Percentiles rank a stretch among this genome's conserved stretches.
Conservation (phyloP, 176 grass and related monocot genomes). For the Eleusine coracana region DNA sequence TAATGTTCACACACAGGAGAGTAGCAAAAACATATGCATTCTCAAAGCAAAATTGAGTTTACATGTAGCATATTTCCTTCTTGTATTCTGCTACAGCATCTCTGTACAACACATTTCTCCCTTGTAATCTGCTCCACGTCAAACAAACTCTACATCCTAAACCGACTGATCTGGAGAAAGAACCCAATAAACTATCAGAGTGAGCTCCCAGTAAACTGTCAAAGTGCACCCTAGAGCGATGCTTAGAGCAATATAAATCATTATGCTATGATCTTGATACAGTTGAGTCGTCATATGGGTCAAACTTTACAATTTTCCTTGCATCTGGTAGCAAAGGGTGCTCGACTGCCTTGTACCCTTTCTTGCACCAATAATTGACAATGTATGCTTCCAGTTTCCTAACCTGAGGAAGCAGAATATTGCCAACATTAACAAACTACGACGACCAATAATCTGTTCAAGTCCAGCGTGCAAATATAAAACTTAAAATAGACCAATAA, state of each 20-base stretch:
- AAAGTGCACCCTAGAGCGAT: not conserved
- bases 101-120: conserved; percentile 13
- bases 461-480: not conserved
- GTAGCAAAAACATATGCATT: not conserved
- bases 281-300: conserved; percentile 40
- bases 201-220: not conserved
- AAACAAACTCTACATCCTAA: not conserved
- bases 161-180: not conserved
- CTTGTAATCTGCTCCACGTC: conserved; percentile 4
- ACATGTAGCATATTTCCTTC: not conserved
- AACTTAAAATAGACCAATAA: not conserved
- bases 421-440: not conserved
- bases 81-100: not conserved
- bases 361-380: conserved; percentile 57
- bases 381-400: conserved; percentile 58
- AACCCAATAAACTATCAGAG: not conserved
- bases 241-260: conserved; percentile 17
- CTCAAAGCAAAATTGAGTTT: not conserved
- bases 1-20: not conserved
- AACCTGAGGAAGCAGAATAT: conserved; percentile 52
- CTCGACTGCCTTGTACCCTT: conserved; percentile 50
- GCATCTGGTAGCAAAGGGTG: conserved; percentile 58
- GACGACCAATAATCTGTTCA: not conserved
- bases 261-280: conserved; percentile 30
- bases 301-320: conserved; percentile 50